Percentiles rank a stretch among this genome's conserved stretches.
Conservation (phyloP, 768 basidiomycete genomes). For the Hericium erinaceus region DNA sequence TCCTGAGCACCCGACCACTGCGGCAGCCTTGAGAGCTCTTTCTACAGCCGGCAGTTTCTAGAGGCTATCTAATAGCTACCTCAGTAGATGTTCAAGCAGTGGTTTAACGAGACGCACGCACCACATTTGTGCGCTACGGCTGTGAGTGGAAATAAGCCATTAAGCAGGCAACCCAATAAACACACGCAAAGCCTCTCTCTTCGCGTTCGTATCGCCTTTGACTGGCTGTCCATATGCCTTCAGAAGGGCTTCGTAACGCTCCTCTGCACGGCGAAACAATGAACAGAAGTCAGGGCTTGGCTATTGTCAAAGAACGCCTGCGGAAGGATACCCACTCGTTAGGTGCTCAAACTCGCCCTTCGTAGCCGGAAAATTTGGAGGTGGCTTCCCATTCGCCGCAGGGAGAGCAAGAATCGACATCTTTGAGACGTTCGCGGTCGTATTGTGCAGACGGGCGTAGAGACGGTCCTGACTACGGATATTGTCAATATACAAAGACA, state of each 20-base stretch:
- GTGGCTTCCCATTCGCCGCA: conserved; percentile 26
- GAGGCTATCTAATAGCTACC: too few species aligned
- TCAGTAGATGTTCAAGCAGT: too few species aligned
- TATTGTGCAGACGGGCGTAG: conserved; percentile 28
- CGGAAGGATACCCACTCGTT: conserved; percentile 25
- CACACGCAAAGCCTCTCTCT: conserved; percentile 27
- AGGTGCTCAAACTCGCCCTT: conserved; percentile 37
- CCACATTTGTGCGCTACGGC: too few species aligned
- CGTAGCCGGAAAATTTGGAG: conserved; percentile 26
- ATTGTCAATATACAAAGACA: neutral
- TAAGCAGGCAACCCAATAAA: conserved; percentile 27
- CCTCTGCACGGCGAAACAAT: conserved; percentile 20
- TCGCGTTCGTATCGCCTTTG: conserved; percentile 31
- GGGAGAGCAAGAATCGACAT: conserved; percentile 22
- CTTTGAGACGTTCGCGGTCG: conserved; percentile 25
- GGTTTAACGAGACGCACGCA: too few species aligned
- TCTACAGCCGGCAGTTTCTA: too few species aligned
- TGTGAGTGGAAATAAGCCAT: neutral
- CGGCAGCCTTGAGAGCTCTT: too few species aligned
- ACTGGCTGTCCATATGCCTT: conserved; percentile 25
- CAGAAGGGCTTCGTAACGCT: conserved; percentile 30
- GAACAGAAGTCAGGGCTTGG: neutral
- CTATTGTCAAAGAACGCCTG: neutral
- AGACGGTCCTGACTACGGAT: conserved; percentile 27
- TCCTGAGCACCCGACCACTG: too few species aligned